Conservation (phyloP, 768 basidiomycete genomes). For the Polyporus arcularius region DNA sequence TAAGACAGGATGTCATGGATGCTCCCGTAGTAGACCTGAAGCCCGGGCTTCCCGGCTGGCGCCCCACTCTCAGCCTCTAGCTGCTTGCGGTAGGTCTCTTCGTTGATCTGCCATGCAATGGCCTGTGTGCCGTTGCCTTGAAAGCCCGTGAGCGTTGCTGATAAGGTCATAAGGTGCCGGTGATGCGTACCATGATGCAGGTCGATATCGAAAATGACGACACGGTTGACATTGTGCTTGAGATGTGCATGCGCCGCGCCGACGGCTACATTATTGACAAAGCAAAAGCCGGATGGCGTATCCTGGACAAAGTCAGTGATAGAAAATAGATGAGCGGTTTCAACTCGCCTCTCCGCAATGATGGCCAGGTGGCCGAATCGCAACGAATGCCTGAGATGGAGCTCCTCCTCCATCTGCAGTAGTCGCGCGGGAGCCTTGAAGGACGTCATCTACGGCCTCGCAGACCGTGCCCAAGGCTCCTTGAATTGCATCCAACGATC, state of each 20-base stretch:
- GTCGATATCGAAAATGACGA: conserved; percentile 91
- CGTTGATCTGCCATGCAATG: conserved; percentile 89
- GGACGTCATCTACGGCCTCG: conserved; percentile 79
- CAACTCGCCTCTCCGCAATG: conserved; percentile 73
- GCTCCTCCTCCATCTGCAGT: not conserved
- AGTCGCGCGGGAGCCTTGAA: conserved; percentile 24
- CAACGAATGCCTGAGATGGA: conserved; percentile 65
- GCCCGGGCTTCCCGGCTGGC: conserved; percentile 40
- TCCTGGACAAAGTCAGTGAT: conserved; percentile 36
- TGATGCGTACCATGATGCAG: conserved; percentile 72
- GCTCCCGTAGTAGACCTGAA: conserved; percentile 84
- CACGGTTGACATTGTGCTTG: conserved; percentile 70
- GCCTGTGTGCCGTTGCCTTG: conserved; percentile 94
- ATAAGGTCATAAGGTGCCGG: not conserved
- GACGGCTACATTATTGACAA: conserved; percentile 90
- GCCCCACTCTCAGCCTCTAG: conserved; percentile 53
- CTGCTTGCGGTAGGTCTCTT: conserved; percentile 73
- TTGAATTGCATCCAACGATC: conserved; percentile 74
- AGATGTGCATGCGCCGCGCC: conserved; percentile 91
- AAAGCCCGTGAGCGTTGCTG: not conserved
- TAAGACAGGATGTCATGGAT: conserved; percentile 93
- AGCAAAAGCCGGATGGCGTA: conserved; percentile 91
- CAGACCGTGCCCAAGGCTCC: conserved; percentile 84
- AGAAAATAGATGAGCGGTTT: not conserved
- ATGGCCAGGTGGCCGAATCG: conserved; percentile 89